Evolutionary conservation across 1,284 basidiomycete genomes (phyloP).

Genomic region (Vanrija sp.): DNA sequence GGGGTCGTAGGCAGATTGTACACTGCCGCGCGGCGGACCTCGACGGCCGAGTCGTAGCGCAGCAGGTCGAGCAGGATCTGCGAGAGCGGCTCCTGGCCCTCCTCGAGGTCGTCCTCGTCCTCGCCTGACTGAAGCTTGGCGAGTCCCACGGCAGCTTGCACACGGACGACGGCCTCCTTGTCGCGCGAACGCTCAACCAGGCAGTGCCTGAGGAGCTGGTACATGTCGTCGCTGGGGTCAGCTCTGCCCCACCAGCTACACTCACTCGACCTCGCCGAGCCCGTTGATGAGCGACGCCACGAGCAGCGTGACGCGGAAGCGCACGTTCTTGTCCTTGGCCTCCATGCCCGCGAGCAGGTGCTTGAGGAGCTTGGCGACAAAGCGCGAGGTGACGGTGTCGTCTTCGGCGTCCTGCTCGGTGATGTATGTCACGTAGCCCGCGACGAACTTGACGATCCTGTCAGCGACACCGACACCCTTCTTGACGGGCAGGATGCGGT

Average conservation of each 20-base stretch:
- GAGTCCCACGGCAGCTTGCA: constrained; percentile 79
- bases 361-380: constrained; percentile 66
- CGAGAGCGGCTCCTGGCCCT: constrained; percentile 62
- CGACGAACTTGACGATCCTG: constrained; percentile 77
- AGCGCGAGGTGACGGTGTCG: constrained; percentile 67
- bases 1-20: constrained; percentile 68
- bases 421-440: constrained; percentile 72
- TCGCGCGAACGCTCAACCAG: constrained; percentile 77
- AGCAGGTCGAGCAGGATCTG: constrained; percentile 71
- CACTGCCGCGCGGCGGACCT: constrained; percentile 83
- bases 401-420: constrained; percentile 63
- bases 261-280: constrained; percentile 79
- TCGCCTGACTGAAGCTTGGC: constrained; percentile 78
- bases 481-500: constrained; percentile 71
- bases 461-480: constrained; percentile 78
- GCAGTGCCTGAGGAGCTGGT: constrained; percentile 61
- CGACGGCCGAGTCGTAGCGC: constrained; percentile 70
- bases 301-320: constrained; percentile 73
- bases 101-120: constrained; percentile 61
- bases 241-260: constrained; percentile 9
- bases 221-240: constrained; percentile 70
- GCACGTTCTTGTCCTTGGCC: constrained; percentile 84
- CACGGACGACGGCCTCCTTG: constrained; percentile 77
- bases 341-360: constrained; percentile 78
- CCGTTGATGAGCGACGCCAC: constrained; percentile 76